Conservation (phyloP, 2,329 filamentous ascomycete genomes). For the Gliomastix tumulicola region DNA sequence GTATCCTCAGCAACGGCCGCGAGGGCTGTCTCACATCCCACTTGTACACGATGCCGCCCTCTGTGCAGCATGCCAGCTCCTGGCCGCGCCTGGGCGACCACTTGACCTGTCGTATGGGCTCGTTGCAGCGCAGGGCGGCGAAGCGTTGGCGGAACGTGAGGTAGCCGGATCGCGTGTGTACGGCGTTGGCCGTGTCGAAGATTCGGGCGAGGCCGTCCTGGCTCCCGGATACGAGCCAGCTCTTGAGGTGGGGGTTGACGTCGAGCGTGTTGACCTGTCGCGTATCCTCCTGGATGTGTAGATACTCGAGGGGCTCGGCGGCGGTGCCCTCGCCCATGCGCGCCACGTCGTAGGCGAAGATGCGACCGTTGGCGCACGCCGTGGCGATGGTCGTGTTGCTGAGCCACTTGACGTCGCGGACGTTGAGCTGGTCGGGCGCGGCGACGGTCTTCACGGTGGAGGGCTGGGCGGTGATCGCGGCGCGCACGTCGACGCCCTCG, state of each 20-base stretch:
- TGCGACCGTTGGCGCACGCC: conserved; percentile 56
- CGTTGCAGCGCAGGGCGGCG: conserved; percentile 29
- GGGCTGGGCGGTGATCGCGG: conserved; percentile 44
- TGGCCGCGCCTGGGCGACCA: conserved; percentile 58
- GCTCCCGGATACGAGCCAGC: conserved; percentile 53
- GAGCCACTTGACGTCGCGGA: conserved; percentile 56
- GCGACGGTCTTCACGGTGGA: conserved; percentile 32
- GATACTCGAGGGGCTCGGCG: conserved; percentile 41
- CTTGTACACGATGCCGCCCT: conserved; percentile 54
- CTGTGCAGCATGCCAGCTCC: conserved; percentile 57
- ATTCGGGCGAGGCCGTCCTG: conserved; percentile 57
- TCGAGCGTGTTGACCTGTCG: conserved; percentile 58
- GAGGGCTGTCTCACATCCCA: conserved; percentile 54
- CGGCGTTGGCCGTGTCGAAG: conserved; percentile 48
- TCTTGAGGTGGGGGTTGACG: conserved; percentile 52
- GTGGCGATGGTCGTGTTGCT: conserved; percentile 51
- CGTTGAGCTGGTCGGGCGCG: conserved; percentile 51
- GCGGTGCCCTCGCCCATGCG: conserved; percentile 35
- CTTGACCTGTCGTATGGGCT: conserved; percentile 51
- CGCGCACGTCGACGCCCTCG: conserved; percentile 52
- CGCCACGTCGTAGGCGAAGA: conserved; percentile 56
- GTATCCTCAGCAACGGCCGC: conserved; percentile 49
- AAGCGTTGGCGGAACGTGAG: conserved; percentile 40
- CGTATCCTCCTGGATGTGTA: conserved; percentile 54
- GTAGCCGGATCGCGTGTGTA: conserved; percentile 39